Evolutionary conservation across 495 filamentous ascomycete species (phyloP), one percentile per base, ranked within the genome.

Genomic region (Xylaria intraflava): DNA sequence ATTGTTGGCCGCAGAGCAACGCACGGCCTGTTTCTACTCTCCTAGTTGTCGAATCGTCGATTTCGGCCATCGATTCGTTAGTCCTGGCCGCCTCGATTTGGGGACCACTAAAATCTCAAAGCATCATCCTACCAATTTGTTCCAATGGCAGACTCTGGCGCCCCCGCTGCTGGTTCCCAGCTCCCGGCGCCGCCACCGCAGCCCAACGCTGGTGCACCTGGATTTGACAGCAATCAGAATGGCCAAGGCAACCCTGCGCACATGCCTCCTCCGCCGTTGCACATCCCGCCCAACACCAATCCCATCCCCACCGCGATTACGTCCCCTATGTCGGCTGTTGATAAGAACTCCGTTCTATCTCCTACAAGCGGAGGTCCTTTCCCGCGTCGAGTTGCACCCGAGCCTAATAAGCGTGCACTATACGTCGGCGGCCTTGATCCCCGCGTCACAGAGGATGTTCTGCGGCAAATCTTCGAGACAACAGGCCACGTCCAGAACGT

Each of bases 381-480:
- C 61, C 85, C 89, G 42, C 89, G 93, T 62, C 91, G 93, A 60
- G 88, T 90, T 27, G 93, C 93, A 16, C 93, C 93, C 46, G 93
- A 99, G 73, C 93, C 93, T 39, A 99, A 99, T 78, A 99, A 99
- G 81, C 81, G 94, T 61, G 93, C 93, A 38, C 75, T 99, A 41
- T 99, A 99, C 60, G 91, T 99, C 41, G 93, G 93, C 29, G 93
- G 93, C 43, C 76, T 99, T 57, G 94, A 99, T 66, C 89, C 90
- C 30, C 81, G 93, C 46, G 93, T 97, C 40, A 96, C 93, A 29
- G 93, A 99, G 66, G 93, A 97, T 65, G 89, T 97, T 31, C 70
- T 99, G 61, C 88, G 90, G 62, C 94, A 97, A 68, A 99, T 99
- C 50, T 99, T 99, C 65, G 94, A 99, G 75, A 97, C 93, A 4